A percentile compares a stretch with the other conserved stretches of the same genome.
Evolutionary conservation across 2,329 filamentous ascomycete genomes (phyloP).

Genomic region (Coleophoma crateriformis): DNA sequence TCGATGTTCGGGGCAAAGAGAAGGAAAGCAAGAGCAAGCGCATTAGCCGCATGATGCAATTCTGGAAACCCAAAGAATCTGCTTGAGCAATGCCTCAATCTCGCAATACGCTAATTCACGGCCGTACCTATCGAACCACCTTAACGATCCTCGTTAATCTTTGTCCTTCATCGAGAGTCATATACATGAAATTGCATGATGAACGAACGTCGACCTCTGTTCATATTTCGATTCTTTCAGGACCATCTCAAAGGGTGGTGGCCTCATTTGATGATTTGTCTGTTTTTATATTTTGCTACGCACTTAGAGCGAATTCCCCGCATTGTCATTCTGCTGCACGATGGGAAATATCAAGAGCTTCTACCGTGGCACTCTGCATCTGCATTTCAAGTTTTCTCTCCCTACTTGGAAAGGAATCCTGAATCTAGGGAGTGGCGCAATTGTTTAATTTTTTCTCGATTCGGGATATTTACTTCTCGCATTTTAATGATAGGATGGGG

Average conservation of each 20-base stretch:
- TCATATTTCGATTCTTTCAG: slow-evolving; percentile 14
- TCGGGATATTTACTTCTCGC: slow-evolving; percentile 5
- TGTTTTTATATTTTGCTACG: slow-evolving; percentile 15
- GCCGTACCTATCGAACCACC: not conserved
- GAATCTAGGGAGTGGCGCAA: slow-evolving; percentile 7
- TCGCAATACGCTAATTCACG: not conserved
- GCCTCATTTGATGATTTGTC: slow-evolving; percentile 8
- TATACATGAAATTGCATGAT: not conserved
- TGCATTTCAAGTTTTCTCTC: slow-evolving; percentile 11
- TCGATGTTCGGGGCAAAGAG: slow-evolving; percentile 49
- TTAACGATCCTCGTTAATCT: slow-evolving; percentile 2
- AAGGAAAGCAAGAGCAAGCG: slow-evolving; percentile 63
- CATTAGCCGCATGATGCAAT: slow-evolving; percentile 70
- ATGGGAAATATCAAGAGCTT: slow-evolving; percentile 1
- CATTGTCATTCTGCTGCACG: slow-evolving; percentile 13
- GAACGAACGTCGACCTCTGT: slow-evolving; percentile 3
- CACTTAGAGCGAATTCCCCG: slow-evolving; percentile 20
- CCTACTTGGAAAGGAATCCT: slow-evolving; percentile 16
- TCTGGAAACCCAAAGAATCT: slow-evolving; percentile 54
- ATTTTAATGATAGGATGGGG: slow-evolving; percentile 20
- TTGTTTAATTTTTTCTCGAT: slow-evolving; percentile 4
- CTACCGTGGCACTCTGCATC: slow-evolving; percentile 6
- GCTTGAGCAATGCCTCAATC: slow-evolving; percentile 2
- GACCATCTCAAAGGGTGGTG: slow-evolving; percentile 3
- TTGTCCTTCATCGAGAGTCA: not conserved